Base-by-base conservation (phyloP, 2,329 filamentous ascomycete genomes). In the Thielaviopsis euricoi region DNA sequence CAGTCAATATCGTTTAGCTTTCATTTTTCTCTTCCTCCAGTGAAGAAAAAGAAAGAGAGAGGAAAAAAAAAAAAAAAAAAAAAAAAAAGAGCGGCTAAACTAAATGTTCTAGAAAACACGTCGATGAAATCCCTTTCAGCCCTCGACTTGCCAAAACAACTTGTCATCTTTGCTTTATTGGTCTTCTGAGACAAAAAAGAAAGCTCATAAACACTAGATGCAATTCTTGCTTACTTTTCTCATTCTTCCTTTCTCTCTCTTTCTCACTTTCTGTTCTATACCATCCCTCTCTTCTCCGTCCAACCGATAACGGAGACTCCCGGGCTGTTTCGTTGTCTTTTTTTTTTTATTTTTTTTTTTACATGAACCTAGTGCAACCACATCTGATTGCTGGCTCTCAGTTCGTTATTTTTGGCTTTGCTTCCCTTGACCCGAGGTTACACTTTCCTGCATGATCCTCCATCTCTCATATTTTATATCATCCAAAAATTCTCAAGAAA, bases 231-330 rank as follows among this genome's bases (percentile, higher is more conserved):
- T 33, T 33, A 33, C 29, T 33, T 10, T 33, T 33, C 43, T 48
- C 15, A 7, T 21, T n/a, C n/a, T 48, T 21, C 6, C 7, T 3
- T 21, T 48, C 7, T 48, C 10, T 46, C 40, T 5, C 15, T 48
- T 6, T 10, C n/a, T 33, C 19, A 7, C 9, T 21, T 19, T 40
- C 23, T 49, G n/a, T n/a, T n/a, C n/a, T n/a, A n/a, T n/a, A n/a
- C n/a, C n/a, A n/a, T n/a, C 37, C 53, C 56, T 49, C 26, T 53
- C 56, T 15, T 33, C 37, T 57, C 56, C 56, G 52, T 53, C 56
- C 10, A 57, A 37, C 56, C 56, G 56, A 53, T 53, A 21, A 37
- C 56, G 56, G 56, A 26, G 56, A 57, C 49, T 52, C 33, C 33
- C 56, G 56, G 55, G 29, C 46, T 54, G 52, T 33, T 48, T 48